A percentile compares a stretch with the other conserved stretches of the same genome.
These are phyloP conservation scores for Toxicodendron radicans DNA, from an alignment of 345 rosid species.

Conservation along the genomic window DNA sequence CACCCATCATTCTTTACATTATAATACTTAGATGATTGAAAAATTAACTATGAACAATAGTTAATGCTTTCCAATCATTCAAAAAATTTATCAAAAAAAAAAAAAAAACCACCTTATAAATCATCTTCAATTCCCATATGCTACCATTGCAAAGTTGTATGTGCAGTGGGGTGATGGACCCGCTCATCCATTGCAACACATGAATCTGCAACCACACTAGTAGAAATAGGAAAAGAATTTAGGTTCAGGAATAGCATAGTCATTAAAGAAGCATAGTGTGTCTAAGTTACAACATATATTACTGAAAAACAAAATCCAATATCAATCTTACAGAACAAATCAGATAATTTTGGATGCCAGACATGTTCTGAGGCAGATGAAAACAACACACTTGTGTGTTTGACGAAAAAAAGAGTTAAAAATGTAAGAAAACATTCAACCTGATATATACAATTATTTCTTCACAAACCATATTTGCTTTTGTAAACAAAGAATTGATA, in stretches of 20 bases:
- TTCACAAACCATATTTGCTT: background rate
- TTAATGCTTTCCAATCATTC: no score
- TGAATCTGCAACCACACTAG: constrained; percentile 82
- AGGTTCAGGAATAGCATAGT: background rate
- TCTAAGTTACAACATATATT: background rate
- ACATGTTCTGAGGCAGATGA: background rate
- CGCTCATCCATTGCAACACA: constrained; percentile 94
- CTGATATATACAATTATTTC: background rate
- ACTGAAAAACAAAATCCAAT: background rate
- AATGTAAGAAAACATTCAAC: background rate
- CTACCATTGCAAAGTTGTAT: constrained; percentile 88
- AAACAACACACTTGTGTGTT: background rate
- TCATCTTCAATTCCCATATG: no score
- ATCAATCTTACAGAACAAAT: background rate
- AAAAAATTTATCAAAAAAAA: no score
- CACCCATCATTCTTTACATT: no score
- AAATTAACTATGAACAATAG: no score
- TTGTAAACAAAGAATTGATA: background rate
- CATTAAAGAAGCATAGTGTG: background rate
- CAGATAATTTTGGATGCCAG: background rate
- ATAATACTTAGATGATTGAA: no score
- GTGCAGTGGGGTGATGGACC: constrained; percentile 81
- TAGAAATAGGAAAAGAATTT: constrained; percentile 15
- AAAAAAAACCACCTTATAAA: no score
- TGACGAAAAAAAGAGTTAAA: background rate